phyloP scores from a whole-genome alignment of 2,329 filamentous ascomycete species.

The Cryphonectria naterciae region DNA sequence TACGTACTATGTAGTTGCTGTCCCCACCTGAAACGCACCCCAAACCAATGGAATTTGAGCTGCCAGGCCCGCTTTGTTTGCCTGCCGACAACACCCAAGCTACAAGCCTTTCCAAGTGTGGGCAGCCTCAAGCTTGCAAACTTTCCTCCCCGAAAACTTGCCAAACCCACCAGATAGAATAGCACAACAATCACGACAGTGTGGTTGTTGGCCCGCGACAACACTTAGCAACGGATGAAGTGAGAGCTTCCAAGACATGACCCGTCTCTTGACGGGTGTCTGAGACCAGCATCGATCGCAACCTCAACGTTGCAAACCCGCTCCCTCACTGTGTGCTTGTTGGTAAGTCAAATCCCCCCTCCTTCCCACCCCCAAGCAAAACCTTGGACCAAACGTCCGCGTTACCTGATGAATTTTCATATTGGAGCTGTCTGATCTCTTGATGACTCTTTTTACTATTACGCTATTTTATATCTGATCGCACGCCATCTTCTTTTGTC shows the following conservation, averaged over 20 bases:
- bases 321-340: neutral
- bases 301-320: neutral
- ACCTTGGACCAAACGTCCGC: neutral
- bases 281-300: constrained; percentile 1
- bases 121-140: neutral
- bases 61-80: neutral
- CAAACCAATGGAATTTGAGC: neutral
- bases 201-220: constrained; percentile 10
- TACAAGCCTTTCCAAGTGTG: neutral
- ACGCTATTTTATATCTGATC: constrained; percentile 39
- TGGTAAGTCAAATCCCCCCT: constrained; percentile 5
- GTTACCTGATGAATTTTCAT: constrained; percentile 59
- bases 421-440: constrained; percentile 76
- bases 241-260: constrained; percentile 19
- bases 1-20: neutral
- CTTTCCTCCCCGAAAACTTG: constrained; percentile 9
- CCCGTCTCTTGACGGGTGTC: constrained; percentile 27
- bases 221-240: constrained; percentile 26
- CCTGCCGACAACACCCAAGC: neutral
- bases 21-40: neutral
- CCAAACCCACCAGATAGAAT: neutral
- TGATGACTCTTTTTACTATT: constrained; percentile 56
- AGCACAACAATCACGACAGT: constrained; percentile 12
- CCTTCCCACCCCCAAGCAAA: neutral
- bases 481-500: neutral